Evolutionary conservation across 139 green algal genomes (phyloP).

Genomic region (Chlamydomonas asymmetrica): DNA sequence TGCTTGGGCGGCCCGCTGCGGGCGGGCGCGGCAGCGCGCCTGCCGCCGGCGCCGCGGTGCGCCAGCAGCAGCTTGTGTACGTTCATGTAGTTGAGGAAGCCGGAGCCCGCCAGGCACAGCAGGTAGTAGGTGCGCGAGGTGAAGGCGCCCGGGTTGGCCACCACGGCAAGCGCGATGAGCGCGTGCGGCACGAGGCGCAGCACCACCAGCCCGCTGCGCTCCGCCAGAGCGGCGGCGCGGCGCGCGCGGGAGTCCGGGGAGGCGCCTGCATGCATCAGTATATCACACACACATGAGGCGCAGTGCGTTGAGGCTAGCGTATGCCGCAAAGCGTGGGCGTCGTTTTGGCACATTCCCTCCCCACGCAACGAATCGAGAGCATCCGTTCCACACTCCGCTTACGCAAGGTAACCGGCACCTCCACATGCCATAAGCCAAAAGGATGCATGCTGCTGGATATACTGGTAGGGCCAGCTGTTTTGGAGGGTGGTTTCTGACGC

Average conservation of each 20-base stretch:
- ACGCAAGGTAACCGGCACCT: not conserved
- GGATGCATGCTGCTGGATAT: not conserved
- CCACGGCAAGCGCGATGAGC: conserved; percentile 12
- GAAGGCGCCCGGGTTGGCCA: conserved; percentile 29
- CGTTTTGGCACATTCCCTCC: not conserved
- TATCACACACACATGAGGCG: not conserved
- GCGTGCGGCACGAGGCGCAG: conserved; percentile 33
- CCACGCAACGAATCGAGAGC: not conserved
- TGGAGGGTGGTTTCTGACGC: not conserved
- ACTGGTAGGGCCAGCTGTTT: not conserved
- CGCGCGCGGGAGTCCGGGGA: not conserved
- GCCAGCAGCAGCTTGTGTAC: conserved; percentile 13
- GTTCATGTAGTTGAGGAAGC: conserved; percentile 41
- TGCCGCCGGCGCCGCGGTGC: too few relatives aligned
- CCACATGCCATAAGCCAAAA: not conserved
- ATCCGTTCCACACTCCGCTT: not conserved
- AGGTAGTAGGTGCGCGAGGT: conserved; percentile 28
- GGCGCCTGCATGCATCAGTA: conserved; percentile 7
- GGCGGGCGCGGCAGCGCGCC: too few relatives aligned
- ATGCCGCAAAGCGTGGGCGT: too few relatives aligned
- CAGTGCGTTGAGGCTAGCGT: not conserved
- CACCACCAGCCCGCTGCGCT: conserved; percentile 17
- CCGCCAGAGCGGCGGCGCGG: not conserved
- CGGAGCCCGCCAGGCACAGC: conserved; percentile 40
- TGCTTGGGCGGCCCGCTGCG: too few relatives aligned